Percentiles rank a stretch among this genome's conserved stretches.
Conservation (phyloP, 306 rosid species). For the Erythrophleum fordii region DNA sequence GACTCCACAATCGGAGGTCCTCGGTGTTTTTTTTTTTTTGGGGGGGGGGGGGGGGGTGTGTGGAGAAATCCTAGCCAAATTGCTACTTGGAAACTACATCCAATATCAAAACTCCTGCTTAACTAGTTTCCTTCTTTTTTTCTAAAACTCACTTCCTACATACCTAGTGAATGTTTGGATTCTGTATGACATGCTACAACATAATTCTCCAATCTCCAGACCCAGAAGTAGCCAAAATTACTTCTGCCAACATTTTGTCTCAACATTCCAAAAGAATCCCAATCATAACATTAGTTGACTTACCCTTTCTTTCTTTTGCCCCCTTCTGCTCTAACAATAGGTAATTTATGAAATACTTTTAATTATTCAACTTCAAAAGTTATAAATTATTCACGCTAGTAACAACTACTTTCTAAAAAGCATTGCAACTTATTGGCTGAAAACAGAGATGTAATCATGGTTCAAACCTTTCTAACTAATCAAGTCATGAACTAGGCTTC, state of each 20-base stretch:
- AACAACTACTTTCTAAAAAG: neutral
- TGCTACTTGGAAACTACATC: neutral
- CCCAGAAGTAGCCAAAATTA: neutral
- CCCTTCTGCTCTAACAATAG: neutral
- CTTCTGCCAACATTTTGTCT: neutral
- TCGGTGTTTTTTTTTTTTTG: too few species aligned
- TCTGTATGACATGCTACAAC: neutral
- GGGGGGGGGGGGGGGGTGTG: too few species aligned
- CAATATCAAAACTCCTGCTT: neutral
- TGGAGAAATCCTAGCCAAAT: neutral
- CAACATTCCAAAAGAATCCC: too few species aligned
- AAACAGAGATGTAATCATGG: neutral
- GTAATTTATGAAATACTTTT: neutral
- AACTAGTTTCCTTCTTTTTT: neutral
- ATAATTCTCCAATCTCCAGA: neutral
- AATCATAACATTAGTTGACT: neutral
- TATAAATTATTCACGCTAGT: neutral
- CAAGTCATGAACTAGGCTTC: neutral
- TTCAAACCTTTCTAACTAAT: neutral
- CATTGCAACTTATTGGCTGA: neutral
- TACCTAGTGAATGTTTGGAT: neutral
- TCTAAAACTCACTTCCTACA: neutral
- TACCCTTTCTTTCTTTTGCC: neutral
- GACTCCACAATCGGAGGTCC: neutral
- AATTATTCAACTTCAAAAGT: neutral